Percentiles rank a stretch among this genome's conserved stretches.
Evolutionary conservation across 192 early-diverging fungal genomes (phyloP).

Genomic region (Rhizophagus prolifer): DNA sequence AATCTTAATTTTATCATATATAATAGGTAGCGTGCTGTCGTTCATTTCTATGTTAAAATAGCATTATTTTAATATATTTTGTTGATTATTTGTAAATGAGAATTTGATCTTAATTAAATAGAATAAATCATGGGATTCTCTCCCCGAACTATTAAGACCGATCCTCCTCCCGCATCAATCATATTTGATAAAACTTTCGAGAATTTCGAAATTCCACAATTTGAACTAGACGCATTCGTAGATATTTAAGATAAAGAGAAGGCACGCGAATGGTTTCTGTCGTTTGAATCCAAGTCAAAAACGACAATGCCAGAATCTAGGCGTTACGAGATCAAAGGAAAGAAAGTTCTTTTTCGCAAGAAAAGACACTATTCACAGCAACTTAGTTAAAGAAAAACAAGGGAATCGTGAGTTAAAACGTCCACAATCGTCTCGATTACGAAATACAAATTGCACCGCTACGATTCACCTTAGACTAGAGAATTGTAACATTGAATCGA

Average conservation of each 20-base stretch:
- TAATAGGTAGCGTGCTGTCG: no score
- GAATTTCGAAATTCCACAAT: conserved; percentile 6
- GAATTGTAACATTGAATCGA: not conserved
- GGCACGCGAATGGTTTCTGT: not conserved
- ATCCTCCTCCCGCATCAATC: no score
- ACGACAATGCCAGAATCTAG: conserved; percentile 11
- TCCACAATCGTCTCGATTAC: not conserved
- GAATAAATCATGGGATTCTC: no score
- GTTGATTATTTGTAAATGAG: no score
- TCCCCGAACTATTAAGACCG: no score
- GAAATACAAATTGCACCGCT: not conserved
- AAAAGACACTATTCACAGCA: conserved; percentile 5
- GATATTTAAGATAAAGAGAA: conserved; percentile 11
- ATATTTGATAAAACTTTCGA: conserved; percentile 16
- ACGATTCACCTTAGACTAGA: conserved; percentile 9
- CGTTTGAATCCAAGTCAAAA: not conserved
- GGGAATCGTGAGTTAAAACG: not conserved
- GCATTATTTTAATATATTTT: no score
- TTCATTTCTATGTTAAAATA: no score
- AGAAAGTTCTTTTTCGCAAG: not conserved
- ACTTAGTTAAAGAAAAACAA: conserved; percentile 10
- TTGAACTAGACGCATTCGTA: conserved; percentile 2
- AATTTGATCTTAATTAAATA: no score
- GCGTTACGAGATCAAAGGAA: conserved; percentile 12
- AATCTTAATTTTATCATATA: no score